A percentile compares a stretch with the other conserved stretches of the same genome.
Conservation (phyloP, 176 grass and related monocot genomes). For the Carex littledalei region DNA sequence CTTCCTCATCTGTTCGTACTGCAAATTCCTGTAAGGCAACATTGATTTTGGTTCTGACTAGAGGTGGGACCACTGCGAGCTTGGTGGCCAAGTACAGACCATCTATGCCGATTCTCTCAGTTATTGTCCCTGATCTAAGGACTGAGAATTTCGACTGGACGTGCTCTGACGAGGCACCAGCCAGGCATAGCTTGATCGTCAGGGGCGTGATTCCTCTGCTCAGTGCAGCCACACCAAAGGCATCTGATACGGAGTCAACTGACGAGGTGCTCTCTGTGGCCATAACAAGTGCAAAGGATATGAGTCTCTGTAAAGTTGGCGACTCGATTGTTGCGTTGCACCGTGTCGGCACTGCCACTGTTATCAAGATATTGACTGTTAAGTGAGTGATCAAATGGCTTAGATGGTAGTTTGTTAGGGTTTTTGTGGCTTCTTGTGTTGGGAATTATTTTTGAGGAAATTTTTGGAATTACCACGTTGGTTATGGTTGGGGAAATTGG, state of each 20-base stretch:
- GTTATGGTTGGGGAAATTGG: neutral
- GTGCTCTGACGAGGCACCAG: conserved; percentile 75
- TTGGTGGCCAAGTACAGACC: conserved; percentile 81
- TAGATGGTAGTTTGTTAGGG: conserved; percentile 34
- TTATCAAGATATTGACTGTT: conserved; percentile 56
- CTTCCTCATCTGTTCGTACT: conserved; percentile 62
- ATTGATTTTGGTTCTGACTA: conserved; percentile 80
- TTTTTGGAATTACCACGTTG: neutral
- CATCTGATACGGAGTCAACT: conserved; percentile 64
- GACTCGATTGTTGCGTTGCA: conserved; percentile 68
- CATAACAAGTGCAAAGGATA: conserved; percentile 53
- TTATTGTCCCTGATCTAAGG: conserved; percentile 54
- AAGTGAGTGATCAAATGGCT: conserved; percentile 16
- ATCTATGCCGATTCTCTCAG: conserved; percentile 49
- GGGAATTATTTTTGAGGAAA: conserved; percentile 10
- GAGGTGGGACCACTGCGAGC: conserved; percentile 66
- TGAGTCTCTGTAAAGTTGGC: conserved; percentile 48
- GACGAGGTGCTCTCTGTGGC: conserved; percentile 51
- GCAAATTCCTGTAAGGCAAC: conserved; percentile 51
- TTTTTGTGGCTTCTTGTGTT: conserved; percentile 13
- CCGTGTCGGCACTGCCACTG: conserved; percentile 44
- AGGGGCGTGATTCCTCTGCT: conserved; percentile 62
- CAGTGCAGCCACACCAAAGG: conserved; percentile 44
- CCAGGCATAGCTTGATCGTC: conserved; percentile 66
- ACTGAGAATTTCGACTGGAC: conserved; percentile 61